These are phyloP conservation scores for Ophiostoma ulmi DNA, from an alignment of 2,329 filamentous ascomycete genomes.

Conservation along the genomic window DNA sequence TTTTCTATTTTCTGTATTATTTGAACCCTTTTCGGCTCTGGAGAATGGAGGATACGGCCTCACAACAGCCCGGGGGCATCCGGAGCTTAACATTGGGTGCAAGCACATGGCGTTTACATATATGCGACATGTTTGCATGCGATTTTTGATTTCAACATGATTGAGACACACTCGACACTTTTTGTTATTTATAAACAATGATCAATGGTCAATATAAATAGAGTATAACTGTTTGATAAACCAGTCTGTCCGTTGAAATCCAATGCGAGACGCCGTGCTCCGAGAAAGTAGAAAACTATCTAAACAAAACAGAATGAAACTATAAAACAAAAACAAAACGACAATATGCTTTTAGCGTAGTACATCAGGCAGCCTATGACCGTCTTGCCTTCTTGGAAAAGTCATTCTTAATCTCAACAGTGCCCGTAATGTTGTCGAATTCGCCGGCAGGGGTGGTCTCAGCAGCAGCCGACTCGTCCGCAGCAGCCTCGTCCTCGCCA, in stretches of 20 bases:
- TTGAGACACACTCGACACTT: neutral
- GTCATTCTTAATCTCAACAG: conserved; percentile 29
- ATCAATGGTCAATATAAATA: neutral
- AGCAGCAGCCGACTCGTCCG: conserved; percentile 3
- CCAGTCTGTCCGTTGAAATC: conserved; percentile 4
- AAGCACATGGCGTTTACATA: neutral
- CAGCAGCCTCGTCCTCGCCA: conserved; percentile 40
- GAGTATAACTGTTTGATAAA: neutral
- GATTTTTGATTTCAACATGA: neutral
- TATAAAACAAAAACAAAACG: conserved; percentile 3
- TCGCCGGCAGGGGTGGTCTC: conserved; percentile 17
- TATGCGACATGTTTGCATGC: neutral
- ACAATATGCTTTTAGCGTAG: neutral
- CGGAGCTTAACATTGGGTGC: neutral
- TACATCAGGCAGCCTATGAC: conserved; percentile 24
- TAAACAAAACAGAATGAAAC: conserved; percentile 15
- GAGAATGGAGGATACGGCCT: neutral
- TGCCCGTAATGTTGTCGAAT: conserved; percentile 20
- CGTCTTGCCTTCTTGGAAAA: conserved; percentile 38
- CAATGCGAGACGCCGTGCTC: conserved; percentile 22
- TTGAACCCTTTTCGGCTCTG: neutral
- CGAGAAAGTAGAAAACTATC: conserved; percentile 11
- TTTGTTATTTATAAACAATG: neutral
- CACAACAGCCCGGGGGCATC: neutral
- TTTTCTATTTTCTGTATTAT: neutral